Base-by-base conservation (phyloP, 2,329 filamentous ascomycete species). In the Aspergillus chevalieri region DNA sequence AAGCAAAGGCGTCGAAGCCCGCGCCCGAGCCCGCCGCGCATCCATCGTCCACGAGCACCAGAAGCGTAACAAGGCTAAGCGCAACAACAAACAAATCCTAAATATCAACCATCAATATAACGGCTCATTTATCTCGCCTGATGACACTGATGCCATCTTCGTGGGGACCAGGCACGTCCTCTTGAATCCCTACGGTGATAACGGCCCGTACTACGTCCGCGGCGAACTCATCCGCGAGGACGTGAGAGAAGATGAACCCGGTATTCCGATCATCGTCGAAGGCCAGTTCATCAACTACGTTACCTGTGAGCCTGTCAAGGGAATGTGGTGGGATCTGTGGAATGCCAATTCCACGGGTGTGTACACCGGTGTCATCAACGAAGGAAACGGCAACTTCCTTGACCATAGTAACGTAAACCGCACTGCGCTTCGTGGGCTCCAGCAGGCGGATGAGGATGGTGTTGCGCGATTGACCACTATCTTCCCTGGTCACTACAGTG, bases 341-440 rank as follows among this genome's bases (percentile, higher is more conserved):
- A 42, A 42, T 42, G 38, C 7, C 6, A 42, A 42, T 42, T n/a
- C 38, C 38, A 41, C 36, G 3, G 17, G 38, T 9, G 38, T 19
- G 10, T 22, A 42, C 12, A 42, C 14, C 17, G 38, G 38, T 42
- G 38, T 42, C 17, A 42, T 42, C 38, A 42, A 42, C 17, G 38
- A 42, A 42, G 62, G 43, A 38, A 50, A 50, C 22, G 39, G 50
- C 36, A 47, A 54, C 15, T 36, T 41, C 9, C 15, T 38, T 21
- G 50, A 51, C 43, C 41, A 22, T 14, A 34, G 33, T 49, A 68
- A 56, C 26, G 53, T 73, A 5, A 59, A 60, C 4, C 63, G 62
- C 1, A 73, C 70, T 3, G 75, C 65, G 57, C 62, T 76, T 6
- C 71, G 74, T 3, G 74, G 74, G 19, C 65, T 76, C 34, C 69